Conservation (phyloP, 106 monocot genomes). For the Platanthera zijinensis region DNA sequence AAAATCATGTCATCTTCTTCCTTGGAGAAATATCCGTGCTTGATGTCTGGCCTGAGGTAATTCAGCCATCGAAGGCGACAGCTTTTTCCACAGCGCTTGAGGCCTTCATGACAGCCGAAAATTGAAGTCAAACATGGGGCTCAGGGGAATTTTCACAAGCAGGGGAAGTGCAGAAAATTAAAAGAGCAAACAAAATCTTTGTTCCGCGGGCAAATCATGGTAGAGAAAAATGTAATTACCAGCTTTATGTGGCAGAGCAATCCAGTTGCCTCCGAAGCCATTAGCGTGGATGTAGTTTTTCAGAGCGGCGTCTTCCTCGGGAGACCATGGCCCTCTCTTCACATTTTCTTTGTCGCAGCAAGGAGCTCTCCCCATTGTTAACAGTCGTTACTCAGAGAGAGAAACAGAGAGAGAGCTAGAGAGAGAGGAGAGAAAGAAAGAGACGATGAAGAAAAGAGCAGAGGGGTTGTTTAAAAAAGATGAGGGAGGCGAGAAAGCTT, state of each 20-base stretch:
- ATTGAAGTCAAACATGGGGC: background rate
- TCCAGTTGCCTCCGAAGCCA: constrained; percentile 45
- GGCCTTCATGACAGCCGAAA: background rate
- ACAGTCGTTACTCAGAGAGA: background rate
- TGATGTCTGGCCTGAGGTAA: constrained; percentile 61
- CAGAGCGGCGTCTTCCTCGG: constrained; percentile 34
- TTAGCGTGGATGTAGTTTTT: constrained; percentile 26
- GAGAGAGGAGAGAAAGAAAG: background rate
- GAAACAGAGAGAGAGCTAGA: background rate
- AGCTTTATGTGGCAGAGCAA: constrained; percentile 44
- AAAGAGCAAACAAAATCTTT: background rate
- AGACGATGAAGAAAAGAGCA: background rate
- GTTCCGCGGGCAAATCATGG: background rate
- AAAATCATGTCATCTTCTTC: constrained; percentile 26
- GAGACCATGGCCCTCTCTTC: constrained; percentile 53
- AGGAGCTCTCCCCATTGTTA: constrained; percentile 42
- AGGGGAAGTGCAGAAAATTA: background rate
- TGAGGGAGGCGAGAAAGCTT: no score
- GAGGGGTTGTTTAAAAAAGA: background rate
- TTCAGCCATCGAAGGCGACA: constrained; percentile 66
- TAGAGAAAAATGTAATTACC: constrained; percentile 9
- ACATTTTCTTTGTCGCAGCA: constrained; percentile 47
- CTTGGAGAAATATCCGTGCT: constrained; percentile 33
- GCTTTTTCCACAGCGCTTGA: constrained; percentile 32
- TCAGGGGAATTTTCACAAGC: background rate